Conservation (phyloP, 371 early-diverging fungal genomes). For the Phascolomyces articulosus region DNA sequence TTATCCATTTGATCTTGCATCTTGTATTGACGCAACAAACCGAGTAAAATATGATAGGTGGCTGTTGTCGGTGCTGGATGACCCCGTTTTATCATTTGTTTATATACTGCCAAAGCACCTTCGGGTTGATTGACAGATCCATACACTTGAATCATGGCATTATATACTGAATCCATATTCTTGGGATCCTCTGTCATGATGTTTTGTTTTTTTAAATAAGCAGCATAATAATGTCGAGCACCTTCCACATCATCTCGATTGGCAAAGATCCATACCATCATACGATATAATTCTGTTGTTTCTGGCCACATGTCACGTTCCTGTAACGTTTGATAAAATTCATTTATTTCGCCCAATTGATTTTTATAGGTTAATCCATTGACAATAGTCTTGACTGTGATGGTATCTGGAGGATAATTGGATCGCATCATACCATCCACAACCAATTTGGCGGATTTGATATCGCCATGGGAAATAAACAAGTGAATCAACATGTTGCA, state of each 20-base stretch:
- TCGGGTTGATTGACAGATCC: constrained; percentile 17
- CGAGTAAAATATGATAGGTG: constrained; percentile 33
- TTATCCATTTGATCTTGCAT: constrained; percentile 15
- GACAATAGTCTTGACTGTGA: constrained; percentile 29
- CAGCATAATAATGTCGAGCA: constrained; percentile 15
- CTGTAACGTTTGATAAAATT: constrained; percentile 15
- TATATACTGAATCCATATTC: constrained; percentile 12
- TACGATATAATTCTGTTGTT: constrained; percentile 8
- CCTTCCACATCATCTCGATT: constrained; percentile 16
- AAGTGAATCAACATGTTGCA: constrained; percentile 46
- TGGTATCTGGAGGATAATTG: constrained; percentile 6
- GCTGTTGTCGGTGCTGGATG: constrained; percentile 25
- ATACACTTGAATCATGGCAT: constrained; percentile 28
- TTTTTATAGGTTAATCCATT: constrained; percentile 23
- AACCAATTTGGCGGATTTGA: constrained; percentile 33
- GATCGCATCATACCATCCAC: constrained; percentile 31
- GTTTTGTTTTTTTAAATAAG: not conserved
- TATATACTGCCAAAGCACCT: constrained; percentile 25
- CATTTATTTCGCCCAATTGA: constrained; percentile 20
- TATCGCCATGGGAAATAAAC: constrained; percentile 21
- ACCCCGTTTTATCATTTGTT: constrained; percentile 40
- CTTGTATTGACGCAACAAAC: constrained; percentile 3
- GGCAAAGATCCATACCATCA: constrained; percentile 27
- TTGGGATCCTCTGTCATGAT: not conserved
- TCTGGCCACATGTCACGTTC: constrained; percentile 10